phyloP scores from a whole-genome alignment of 192 early-diverging fungal genomes.

The Umbelopsis isabellina region DNA sequence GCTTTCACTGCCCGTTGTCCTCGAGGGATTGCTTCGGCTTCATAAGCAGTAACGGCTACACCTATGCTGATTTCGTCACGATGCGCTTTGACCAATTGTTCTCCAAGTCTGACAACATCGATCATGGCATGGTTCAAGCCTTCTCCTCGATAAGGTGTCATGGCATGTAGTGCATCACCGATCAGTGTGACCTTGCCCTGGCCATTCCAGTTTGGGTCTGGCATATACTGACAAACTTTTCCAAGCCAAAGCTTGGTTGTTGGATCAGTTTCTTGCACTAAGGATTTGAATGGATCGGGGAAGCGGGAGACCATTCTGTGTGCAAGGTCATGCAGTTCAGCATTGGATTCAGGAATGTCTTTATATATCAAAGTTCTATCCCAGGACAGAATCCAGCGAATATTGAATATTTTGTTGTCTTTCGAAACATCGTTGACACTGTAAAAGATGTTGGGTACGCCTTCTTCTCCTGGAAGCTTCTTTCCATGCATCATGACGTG shows the following conservation, averaged over 20 bases:
- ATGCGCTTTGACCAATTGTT: constrained; percentile 7
- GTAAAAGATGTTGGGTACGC: constrained; percentile 1
- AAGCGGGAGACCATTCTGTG: not conserved
- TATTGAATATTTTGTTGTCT: not conserved
- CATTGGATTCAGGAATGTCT: not conserved
- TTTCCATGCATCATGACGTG: not conserved
- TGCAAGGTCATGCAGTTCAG: not conserved
- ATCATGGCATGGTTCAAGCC: constrained; percentile 31
- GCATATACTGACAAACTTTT: constrained; percentile 7
- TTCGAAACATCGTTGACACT: not conserved
- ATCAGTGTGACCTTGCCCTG: constrained; percentile 13
- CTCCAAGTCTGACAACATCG: constrained; percentile 22
- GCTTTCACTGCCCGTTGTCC: constrained; percentile 7
- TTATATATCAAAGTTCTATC: not conserved
- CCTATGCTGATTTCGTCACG: not conserved
- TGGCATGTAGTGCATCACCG: constrained; percentile 25
- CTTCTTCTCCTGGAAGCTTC: not conserved
- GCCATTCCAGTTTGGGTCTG: not conserved
- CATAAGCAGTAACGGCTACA: constrained; percentile 2
- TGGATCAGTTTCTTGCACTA: not conserved
- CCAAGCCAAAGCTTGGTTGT: not conserved
- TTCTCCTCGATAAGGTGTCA: constrained; percentile 30
- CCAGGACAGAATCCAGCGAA: constrained; percentile 9
- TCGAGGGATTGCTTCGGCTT: constrained; percentile 1
- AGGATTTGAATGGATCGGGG: not conserved